phyloP scores from a whole-genome alignment of 1,284 basidiomycete species.

The Moesziomyces parantarcticus region DNA sequence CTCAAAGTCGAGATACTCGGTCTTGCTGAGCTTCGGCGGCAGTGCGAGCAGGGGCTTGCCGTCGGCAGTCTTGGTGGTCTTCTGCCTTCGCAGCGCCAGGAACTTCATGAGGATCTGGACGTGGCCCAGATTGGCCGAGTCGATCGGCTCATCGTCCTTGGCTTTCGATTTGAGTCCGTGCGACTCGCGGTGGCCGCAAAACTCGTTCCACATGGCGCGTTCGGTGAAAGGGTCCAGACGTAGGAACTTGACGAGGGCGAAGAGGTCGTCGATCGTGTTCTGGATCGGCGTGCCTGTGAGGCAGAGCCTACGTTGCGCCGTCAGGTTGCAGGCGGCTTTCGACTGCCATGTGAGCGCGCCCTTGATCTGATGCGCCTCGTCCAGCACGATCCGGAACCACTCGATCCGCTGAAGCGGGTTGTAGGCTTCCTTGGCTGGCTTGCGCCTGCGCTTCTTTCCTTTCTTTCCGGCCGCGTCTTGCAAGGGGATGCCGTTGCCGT shows the following conservation, averaged over 20 bases:
- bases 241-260: conserved; percentile 94
- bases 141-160: conserved; percentile 67
- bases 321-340: conserved; percentile 91
- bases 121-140: conserved; percentile 89
- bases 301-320: conserved; percentile 90
- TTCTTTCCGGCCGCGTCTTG: conserved; percentile 73
- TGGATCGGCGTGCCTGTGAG: conserved; percentile 98
- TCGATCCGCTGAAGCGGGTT: conserved; percentile 94
- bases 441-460: conserved; percentile 70
- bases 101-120: conserved; percentile 97
- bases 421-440: conserved; percentile 73
- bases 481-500: conserved; percentile 75
- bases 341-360: conserved; percentile 93
- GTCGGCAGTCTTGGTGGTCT: conserved; percentile 83
- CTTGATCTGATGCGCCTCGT: conserved; percentile 95
- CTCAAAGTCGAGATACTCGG: conserved; percentile 85
- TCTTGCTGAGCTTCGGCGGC: conserved; percentile 85
- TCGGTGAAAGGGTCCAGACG: conserved; percentile 92
- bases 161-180: conserved; percentile 25
- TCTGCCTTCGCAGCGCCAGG: conserved; percentile 93
- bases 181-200: conserved; percentile 89
- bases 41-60: conserved; percentile 83
- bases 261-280: conserved; percentile 98
- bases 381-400: conserved; percentile 97
- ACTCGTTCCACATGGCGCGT: conserved; percentile 90